phyloP scores from a whole-genome alignment of 78 protist species.

The Corallochytrium limacisporum region DNA sequence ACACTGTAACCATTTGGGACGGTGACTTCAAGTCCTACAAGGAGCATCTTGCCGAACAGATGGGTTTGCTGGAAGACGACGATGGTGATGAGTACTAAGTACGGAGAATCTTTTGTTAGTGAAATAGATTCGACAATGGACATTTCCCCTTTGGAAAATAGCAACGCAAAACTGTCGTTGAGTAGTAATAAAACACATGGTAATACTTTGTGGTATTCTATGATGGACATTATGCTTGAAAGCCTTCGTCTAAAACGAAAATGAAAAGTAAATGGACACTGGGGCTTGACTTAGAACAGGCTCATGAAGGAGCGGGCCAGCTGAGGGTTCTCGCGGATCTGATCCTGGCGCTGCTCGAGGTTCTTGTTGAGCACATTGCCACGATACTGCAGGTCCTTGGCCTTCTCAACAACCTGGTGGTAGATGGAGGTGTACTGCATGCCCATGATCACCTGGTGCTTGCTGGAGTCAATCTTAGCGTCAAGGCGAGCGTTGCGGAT shows the following conservation, averaged over 20 bases:
- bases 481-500: conserved; percentile 62
- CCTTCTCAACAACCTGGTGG: conserved; percentile 69
- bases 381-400: conserved; percentile 38
- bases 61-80: not conserved
- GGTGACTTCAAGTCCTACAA: conserved; percentile 50
- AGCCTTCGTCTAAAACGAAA: not conserved
- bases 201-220: too few species aligned
- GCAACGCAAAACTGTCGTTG: too few species aligned
- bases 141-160: too few species aligned
- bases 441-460: conserved; percentile 55
- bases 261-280: too few species aligned
- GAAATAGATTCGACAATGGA: not conserved
- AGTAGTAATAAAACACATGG: too few species aligned
- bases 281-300: not conserved
- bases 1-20: conserved; percentile 34
- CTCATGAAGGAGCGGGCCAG: not conserved
- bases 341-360: not conserved
- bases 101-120: not conserved
- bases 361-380: not conserved
- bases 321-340: not conserved
- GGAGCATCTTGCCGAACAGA: conserved; percentile 4
- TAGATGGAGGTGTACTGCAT: conserved; percentile 37
- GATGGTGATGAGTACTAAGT: not conserved
- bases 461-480: conserved; percentile 69
- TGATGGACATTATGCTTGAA: not conserved